Conservation (phyloP, 768 basidiomycete species). For the Terana coerulea region DNA sequence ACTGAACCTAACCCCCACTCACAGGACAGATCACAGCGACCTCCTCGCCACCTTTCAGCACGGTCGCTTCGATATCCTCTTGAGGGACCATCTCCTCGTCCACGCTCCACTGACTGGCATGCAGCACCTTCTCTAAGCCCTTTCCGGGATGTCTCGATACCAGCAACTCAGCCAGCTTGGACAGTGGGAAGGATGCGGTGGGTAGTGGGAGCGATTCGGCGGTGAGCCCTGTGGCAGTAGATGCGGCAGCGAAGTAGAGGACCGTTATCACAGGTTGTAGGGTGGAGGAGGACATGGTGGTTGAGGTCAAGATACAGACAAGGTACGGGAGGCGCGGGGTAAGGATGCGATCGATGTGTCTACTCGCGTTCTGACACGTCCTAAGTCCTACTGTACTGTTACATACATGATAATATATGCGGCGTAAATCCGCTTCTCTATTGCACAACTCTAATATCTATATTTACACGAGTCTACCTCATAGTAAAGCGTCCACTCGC, state of each 20-base stretch:
- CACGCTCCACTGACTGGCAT: constrained; percentile 72
- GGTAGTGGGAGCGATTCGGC: constrained; percentile 51
- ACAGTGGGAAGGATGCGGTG: constrained; percentile 41
- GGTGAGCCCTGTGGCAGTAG: constrained; percentile 60
- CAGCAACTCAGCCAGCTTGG: constrained; percentile 47
- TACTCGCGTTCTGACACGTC: no score
- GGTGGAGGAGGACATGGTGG: constrained; percentile 16
- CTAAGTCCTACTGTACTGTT: no score
- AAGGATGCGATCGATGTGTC: not conserved
- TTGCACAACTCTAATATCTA: no score
- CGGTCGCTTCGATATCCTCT: constrained; percentile 46
- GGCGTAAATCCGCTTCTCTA: no score
- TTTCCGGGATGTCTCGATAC: constrained; percentile 50
- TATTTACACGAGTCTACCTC: no score
- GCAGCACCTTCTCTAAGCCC: constrained; percentile 48
- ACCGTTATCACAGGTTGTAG: constrained; percentile 32
- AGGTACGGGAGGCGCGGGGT: constrained; percentile 5
- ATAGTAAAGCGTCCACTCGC: not conserved
- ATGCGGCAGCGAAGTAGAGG: constrained; percentile 61
- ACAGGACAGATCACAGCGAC: constrained; percentile 81
- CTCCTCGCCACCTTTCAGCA: constrained; percentile 68
- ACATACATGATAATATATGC: no score
- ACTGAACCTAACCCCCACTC: constrained; percentile 64
- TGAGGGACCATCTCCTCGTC: constrained; percentile 79
- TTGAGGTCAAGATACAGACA: not conserved